Evolutionary conservation across 345 rosid genomes (phyloP), one percentile per base, ranked within the genome.

Genomic region (Crucihimalaya himalaica): DNA sequence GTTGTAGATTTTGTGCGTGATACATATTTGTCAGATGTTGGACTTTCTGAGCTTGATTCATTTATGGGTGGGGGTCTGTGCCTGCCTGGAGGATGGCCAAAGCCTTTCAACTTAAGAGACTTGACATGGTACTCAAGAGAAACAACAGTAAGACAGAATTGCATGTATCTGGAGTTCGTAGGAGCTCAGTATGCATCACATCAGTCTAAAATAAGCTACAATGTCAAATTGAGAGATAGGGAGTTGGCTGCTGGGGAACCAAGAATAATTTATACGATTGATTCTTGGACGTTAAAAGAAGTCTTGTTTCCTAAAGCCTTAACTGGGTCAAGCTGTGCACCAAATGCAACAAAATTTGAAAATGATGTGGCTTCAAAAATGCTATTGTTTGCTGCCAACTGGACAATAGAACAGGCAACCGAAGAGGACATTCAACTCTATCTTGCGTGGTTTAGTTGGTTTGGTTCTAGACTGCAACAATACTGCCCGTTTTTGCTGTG

Each of bases 81-180:
- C 79, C 66, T 91, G 68, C 89, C 97, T 45, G 97, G 93, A 51
- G 97, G 98, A 70, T 94, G 95, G 97, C 96, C 93, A 52, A 76
- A 78, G 70, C 96, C 95, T 32, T 75, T 88, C 83, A 83, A 84
- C 59, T 57, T 86, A 79, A 79, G 79, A 70, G 87, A 87, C 84
- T 78, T 84, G 31, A 63, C 83, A 25, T 81, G 81, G 83, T 78
- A 91, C 79, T 85, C 98, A 14, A 84, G 75, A 70, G 96, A 83
- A 72, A 76, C 84, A 60, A 79, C 85, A 75, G 83, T 94, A 72
- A 87, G 78, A 78, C 96, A 88, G 80, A 94, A 89, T 66, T 89
- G 86, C 81, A 81, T 85, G 83, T 89, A 94, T 81, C 77, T 94
- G 79, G 93, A 85, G 78, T 84, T 84, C 79, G 84, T 94, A 64